phyloP scores from a whole-genome alignment of 148 eudicot species.

The Chenopodium quinoa region DNA sequence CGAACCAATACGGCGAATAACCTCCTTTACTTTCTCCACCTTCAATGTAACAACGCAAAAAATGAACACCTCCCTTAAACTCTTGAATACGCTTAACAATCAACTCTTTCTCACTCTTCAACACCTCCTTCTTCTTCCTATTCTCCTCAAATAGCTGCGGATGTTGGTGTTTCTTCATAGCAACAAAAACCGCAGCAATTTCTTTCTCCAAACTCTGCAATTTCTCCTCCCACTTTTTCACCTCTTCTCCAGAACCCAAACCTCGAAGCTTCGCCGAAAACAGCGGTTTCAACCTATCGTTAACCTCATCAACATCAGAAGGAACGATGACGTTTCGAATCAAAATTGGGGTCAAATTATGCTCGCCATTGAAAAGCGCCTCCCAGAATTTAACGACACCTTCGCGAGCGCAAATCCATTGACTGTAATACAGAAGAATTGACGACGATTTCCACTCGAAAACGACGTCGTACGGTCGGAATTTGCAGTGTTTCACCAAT shows the following conservation, averaged over 20 bases:
- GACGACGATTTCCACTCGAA: neutral
- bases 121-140: constrained; percentile 28
- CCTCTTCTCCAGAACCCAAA: constrained; percentile 41
- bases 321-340: constrained; percentile 39
- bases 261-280: constrained; percentile 39
- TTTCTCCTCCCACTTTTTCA: constrained; percentile 39
- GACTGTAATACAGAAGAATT: constrained; percentile 33
- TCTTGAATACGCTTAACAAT: constrained; percentile 50
- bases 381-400: constrained; percentile 51
- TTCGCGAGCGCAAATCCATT: constrained; percentile 52
- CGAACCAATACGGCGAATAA: constrained; percentile 28
- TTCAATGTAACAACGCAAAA: constrained; percentile 35
- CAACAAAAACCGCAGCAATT: constrained; percentile 21
- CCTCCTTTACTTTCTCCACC: constrained; percentile 5
- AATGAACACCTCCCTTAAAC: constrained; percentile 44
- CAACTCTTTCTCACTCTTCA: constrained; percentile 38
- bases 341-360: constrained; percentile 33
- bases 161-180: neutral
- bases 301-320: constrained; percentile 48
- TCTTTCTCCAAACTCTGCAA: constrained; percentile 22
- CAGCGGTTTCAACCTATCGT: constrained; percentile 37
- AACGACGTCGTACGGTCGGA: constrained; percentile 21
- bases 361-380: constrained; percentile 26
- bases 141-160: constrained; percentile 20
- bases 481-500: constrained; percentile 30